These are phyloP conservation scores for Isoetes engelmannii DNA, from an alignment of 83 land plant species.

Conservation along the genomic window DNA sequence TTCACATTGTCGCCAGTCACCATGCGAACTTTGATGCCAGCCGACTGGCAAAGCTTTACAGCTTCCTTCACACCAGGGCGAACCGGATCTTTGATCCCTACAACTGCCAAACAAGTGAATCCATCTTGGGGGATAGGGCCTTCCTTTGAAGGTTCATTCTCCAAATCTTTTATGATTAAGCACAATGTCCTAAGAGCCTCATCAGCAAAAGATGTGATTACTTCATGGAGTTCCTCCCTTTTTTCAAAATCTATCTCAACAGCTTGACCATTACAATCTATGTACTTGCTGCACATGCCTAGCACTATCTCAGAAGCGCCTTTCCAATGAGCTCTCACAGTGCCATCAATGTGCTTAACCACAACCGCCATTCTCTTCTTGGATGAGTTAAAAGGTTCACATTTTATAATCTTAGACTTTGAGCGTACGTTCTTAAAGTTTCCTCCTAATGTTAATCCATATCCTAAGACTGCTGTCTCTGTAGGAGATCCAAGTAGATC, in stretches of 20 bases:
- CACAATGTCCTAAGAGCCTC: slow-evolving; percentile 79
- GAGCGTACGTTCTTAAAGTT: slow-evolving; percentile 44
- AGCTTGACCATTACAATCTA: slow-evolving; percentile 39
- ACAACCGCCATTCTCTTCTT: slow-evolving; percentile 68
- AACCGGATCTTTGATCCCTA: slow-evolving; percentile 83
- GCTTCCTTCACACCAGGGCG: slow-evolving; percentile 82
- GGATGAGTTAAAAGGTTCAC: slow-evolving; percentile 68
- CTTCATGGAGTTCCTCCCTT: slow-evolving; percentile 27
- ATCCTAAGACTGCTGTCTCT: slow-evolving; percentile 62
- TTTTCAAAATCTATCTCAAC: slow-evolving; percentile 40
- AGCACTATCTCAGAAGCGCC: slow-evolving; percentile 81
- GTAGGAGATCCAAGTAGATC: slow-evolving; percentile 69
- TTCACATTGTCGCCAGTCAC: slow-evolving; percentile 86
- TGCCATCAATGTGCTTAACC: slow-evolving; percentile 44
- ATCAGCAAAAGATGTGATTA: slow-evolving; percentile 52
- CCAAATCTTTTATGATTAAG: slow-evolving; percentile 53
- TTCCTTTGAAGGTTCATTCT: slow-evolving; percentile 34
- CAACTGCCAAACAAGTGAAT: slow-evolving; percentile 63
- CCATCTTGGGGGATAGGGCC: slow-evolving; percentile 46
- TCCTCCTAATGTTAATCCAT: slow-evolving; percentile 59
- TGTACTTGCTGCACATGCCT: slow-evolving; percentile 44
- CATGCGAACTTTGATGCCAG: slow-evolving; percentile 79
- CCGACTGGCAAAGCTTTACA: slow-evolving; percentile 58
- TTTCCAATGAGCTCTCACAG: slow-evolving; percentile 54
- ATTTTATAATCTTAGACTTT: slow-evolving; percentile 39